These are phyloP conservation scores for Glycyrrhiza uralensis DNA, from an alignment of 306 rosid genomes.

Conservation along the genomic window DNA sequence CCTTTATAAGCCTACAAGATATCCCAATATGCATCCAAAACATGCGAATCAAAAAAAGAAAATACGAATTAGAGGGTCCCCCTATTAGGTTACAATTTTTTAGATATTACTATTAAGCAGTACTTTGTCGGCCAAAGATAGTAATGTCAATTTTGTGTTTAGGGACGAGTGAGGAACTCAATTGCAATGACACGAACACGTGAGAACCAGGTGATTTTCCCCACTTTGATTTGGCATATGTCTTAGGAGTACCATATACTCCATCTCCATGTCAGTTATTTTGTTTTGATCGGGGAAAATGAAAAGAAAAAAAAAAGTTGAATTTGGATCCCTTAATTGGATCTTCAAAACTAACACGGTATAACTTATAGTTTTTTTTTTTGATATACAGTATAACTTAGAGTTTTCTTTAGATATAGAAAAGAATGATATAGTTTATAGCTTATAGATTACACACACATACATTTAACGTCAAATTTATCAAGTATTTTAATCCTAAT, in stretches of 20 bases:
- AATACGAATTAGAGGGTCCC: neutral
- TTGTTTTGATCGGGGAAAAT: neutral
- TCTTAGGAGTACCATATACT: slow-evolving; percentile 32
- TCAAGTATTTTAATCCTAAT: neutral
- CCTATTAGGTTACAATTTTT: slow-evolving; percentile 28
- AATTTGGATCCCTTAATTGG: neutral
- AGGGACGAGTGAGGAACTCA: slow-evolving; percentile 12
- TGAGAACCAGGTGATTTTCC: slow-evolving; percentile 14
- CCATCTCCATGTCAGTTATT: neutral
- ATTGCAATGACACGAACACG: slow-evolving; percentile 29
- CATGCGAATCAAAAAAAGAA: slow-evolving; percentile 28
- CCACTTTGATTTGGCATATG: slow-evolving; percentile 15
- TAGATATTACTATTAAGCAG: too few relatives aligned
- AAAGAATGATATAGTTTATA: too few relatives aligned
- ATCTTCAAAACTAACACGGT: neutral
- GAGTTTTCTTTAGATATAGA: too few relatives aligned
- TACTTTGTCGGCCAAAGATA: slow-evolving; percentile 17
- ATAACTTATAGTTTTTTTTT: too few relatives aligned
- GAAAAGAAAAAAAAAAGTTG: neutral
- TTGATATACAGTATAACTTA: too few relatives aligned
- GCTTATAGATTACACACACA: neutral
- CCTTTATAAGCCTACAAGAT: slow-evolving; percentile 45
- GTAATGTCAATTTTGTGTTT: neutral
- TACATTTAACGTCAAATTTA: neutral
- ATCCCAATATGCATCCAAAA: slow-evolving; percentile 22